Base-by-base conservation (phyloP, 176 grass and related monocot genomes). In the Oryza coarctata region DNA sequence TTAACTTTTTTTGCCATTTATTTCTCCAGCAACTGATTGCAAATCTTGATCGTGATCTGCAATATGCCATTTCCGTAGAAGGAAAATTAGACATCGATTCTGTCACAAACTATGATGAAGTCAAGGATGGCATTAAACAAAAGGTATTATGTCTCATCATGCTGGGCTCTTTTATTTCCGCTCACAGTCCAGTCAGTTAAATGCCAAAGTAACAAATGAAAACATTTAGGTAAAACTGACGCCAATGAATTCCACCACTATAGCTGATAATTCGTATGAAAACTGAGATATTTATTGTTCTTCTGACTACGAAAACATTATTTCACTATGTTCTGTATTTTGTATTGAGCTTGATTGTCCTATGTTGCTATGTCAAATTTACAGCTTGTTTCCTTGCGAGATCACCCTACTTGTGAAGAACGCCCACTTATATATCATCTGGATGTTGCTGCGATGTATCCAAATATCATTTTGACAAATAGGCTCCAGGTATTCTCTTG, bases 371-470 rank as follows among this genome's bases (percentile, higher is more conserved):
- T 79, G 36, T 87, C 35, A 18, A 83, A 89, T 71, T 86, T 70
- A 87, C 86, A 98, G 92, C 95, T 98, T 85, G 63, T 89, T 63
- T 89, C 79, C n/a, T 93, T 98, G 82, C 88, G 82, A 65, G 92
- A 98, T 79, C 86, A 95, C 80, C 95, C 95, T 82, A 88, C 67
- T 79, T 69, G 87, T 75, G 95, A 98, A 89, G 92, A 98, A 80
- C 80, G 76, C 14, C 95, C 95, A 67, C 90, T 98, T 78, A 98
- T 98, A 88, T 98, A 98, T 91, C 95, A 98, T 93, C 86, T 98
- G 49, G 95, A 98, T 95, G 95, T 98, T 78, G 95, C 92, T 86
- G 95, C 95, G 47, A 98, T 98, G 95, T 98, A 98, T 90, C 95
- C 95, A 83, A 98, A 98, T 83, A 98, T 98, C 67, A 98, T 98